Evolutionary conservation across 2,329 filamentous ascomycete genomes (phyloP), one percentile per base, ranked within the genome.

Genomic region (Monilinia laxa): DNA sequence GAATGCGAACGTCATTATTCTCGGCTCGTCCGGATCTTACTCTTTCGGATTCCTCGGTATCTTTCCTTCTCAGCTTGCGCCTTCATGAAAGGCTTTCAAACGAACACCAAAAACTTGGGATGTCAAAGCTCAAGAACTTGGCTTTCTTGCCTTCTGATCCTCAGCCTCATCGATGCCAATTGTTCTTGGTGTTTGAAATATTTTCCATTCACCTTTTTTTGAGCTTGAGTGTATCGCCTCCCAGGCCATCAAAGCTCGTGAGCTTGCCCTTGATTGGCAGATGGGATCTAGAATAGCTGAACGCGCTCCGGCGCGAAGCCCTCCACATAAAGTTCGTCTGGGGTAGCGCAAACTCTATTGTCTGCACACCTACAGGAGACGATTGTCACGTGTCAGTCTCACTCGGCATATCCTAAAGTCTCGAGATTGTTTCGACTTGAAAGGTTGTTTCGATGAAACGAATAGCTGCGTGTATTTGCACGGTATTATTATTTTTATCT

Each of bases 271-370:
- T 23, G 25, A 28, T 10, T 52, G 49, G 16, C 49, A 53, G 12
- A 31, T 35, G 52, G 28, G 31, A 38, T 14, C 58, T 60, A 38
- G 45, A 25, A 16, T 52, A 6, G 35, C 38, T 60, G 31, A 38
- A 7, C n/a, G 20, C 20, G 20, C 20, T 62, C 40, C 28, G 16
- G 25, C 25, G 16, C 53, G 11, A 20, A 38, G 14, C 54, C 54
- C 40, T 49, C 12, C 25, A 38, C 20, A 25, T n/a, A 57, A 64
- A 57, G 52, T 47, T 20, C 10, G 23, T 64, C 62, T 51, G 63
- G 62, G 62, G 40, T 65, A 65, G 63, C 23, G 63, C 31, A 59
- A 65, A 65, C 63, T 65, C 12, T 59, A 59, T 38, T 49, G 16
- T 52, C 54, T 28, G 10, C 42, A n/a, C 12, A 63, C n/a, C 31